phyloP scores from a whole-genome alignment of 805 yeast species.

The Saccharomyces kudriavzevii region DNA sequence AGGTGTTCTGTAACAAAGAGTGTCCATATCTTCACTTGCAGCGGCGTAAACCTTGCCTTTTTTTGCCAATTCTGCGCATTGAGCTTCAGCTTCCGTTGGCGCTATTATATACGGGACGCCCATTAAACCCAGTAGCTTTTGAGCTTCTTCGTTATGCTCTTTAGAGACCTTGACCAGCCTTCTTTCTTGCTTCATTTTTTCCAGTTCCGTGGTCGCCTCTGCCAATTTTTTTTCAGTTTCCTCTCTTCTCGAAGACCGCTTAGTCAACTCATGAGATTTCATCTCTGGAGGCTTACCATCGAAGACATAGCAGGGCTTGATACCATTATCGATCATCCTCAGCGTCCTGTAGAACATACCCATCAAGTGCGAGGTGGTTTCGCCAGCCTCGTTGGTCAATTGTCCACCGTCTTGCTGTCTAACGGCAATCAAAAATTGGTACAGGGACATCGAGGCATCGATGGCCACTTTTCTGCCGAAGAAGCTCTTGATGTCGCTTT shows the following conservation, averaged over 20 bases:
- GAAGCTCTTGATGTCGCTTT: slow-evolving; percentile 72
- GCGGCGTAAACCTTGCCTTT: slow-evolving; percentile 93
- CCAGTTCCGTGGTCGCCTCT: slow-evolving; percentile 68
- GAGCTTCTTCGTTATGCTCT: slow-evolving; percentile 93
- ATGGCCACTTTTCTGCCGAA: slow-evolving; percentile 97
- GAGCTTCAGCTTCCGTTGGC: slow-evolving; percentile 98
- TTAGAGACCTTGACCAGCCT: slow-evolving; percentile 81
- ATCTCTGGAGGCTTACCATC: slow-evolving; percentile 96
- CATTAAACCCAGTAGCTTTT: slow-evolving; percentile 71
- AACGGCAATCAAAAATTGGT: slow-evolving; percentile 92
- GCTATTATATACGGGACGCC: slow-evolving; percentile 92
- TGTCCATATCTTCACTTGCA: slow-evolving; percentile 98
- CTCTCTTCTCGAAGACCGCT: slow-evolving; percentile 71
- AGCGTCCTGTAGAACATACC: slow-evolving; percentile 95
- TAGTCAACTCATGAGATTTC: slow-evolving; percentile 87
- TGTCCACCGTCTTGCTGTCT: slow-evolving; percentile 96
- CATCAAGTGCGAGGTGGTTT: slow-evolving; percentile 87
- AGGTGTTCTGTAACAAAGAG: slow-evolving; percentile 85
- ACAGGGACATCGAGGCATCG: slow-evolving; percentile 90
- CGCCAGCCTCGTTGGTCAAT: slow-evolving; percentile 80
- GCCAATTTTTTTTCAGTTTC: slow-evolving; percentile 73
- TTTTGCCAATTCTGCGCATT: slow-evolving; percentile 87
- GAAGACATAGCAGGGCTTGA: slow-evolving; percentile 93
- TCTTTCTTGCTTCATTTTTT: slow-evolving; percentile 63
- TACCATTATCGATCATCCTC: slow-evolving; percentile 82